A percentile compares a stretch with the other conserved stretches of the same genome.
phyloP scores from a whole-genome alignment of 2,329 filamentous ascomycete genomes.

The Colletotrichum paranaense region DNA sequence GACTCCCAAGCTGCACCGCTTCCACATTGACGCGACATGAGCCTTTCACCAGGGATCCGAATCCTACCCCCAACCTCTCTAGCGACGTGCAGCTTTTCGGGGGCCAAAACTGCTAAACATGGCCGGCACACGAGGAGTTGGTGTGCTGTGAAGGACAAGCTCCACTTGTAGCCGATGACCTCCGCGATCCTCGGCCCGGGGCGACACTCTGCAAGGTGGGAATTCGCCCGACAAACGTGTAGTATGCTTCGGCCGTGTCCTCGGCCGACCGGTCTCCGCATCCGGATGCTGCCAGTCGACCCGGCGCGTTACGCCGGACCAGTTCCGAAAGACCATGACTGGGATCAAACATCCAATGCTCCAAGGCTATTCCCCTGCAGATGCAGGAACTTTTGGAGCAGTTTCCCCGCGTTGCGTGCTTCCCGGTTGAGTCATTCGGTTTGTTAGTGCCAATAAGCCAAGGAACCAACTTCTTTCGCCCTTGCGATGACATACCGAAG shows the following conservation, averaged over 20 bases:
- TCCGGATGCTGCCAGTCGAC: background rate
- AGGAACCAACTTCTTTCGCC: background rate
- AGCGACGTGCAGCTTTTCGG: background rate
- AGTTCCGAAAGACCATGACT: background rate
- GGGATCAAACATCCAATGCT: background rate
- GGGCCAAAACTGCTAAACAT: background rate
- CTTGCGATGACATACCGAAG: background rate
- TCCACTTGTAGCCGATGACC: background rate
- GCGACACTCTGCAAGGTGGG: background rate
- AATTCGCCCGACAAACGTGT: background rate
- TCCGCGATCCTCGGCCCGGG: background rate
- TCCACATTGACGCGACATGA: background rate
- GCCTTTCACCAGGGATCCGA: background rate
- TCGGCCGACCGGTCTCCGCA: background rate
- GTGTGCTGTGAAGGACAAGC: background rate
- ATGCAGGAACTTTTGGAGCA: slow-evolving; percentile 12
- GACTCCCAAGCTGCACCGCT: background rate
- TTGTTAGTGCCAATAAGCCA: background rate
- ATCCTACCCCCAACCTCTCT: background rate
- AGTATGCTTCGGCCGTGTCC: background rate
- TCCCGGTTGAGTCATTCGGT: slow-evolving; percentile 23
- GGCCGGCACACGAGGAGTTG: background rate
- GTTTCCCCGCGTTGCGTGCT: slow-evolving; percentile 2
- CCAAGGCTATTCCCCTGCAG: background rate
- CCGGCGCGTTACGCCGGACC: background rate